Conservation (phyloP, 257 asterid species). For the Lycium ferocissimum region DNA sequence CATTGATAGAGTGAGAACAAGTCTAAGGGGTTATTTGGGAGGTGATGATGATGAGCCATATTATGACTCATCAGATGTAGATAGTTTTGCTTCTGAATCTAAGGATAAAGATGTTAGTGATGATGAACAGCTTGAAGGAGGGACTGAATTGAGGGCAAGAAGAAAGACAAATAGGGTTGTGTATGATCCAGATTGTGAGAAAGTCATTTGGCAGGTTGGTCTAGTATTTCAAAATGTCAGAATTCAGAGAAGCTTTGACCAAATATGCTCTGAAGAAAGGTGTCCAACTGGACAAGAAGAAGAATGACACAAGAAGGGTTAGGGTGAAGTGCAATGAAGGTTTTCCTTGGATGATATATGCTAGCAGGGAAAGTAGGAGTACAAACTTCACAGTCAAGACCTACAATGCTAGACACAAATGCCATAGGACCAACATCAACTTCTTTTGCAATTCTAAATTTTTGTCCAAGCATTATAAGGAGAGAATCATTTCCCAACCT, state of each 20-base stretch:
- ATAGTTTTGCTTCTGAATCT: not conserved
- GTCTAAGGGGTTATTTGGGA: not conserved
- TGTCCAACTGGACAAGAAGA: not conserved
- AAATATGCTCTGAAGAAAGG: not conserved
- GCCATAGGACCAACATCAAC: not conserved
- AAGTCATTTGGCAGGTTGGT: not conserved
- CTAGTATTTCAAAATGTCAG: not conserved
- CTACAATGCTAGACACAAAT: not conserved
- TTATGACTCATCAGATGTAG: not conserved
- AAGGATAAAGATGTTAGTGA: not conserved
- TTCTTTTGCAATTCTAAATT: not conserved
- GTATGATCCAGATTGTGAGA: not conserved
- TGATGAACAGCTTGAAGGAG: not conserved
- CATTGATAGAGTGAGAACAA: not conserved
- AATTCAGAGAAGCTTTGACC: not conserved
- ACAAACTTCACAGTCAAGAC: not conserved
- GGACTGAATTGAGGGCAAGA: not conserved
- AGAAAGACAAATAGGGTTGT: not conserved
- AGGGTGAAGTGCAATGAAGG: not conserved
- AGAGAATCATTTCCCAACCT: too few species aligned
- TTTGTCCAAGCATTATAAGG: too few species aligned
- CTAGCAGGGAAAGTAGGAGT: too few species aligned
- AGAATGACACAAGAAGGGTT: not conserved
- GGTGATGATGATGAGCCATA: not conserved
- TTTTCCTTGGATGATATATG: not conserved